Conservation (phyloP, 164 flowering plant genomes). For the Vitis amurensis region DNA sequence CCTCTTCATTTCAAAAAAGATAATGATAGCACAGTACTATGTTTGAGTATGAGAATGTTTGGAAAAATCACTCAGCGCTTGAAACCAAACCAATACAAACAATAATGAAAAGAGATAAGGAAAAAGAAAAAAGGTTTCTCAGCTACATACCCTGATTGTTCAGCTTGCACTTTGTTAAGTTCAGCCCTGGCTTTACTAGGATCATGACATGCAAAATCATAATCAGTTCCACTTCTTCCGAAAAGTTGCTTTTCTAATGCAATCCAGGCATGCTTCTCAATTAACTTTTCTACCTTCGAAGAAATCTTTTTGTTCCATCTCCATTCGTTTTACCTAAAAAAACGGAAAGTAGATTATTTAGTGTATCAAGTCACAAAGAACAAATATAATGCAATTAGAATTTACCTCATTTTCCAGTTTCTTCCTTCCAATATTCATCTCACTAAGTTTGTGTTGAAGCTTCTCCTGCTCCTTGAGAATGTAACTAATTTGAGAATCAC, state of each 20-base stretch:
- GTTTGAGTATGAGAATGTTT: neutral
- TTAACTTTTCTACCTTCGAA: conserved; percentile 73
- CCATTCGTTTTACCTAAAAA: conserved; percentile 83
- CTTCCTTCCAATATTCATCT: conserved; percentile 78
- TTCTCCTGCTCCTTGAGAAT: conserved; percentile 78
- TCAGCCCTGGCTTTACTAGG: conserved; percentile 74
- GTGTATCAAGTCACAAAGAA: neutral
- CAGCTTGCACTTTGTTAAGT: conserved; percentile 78
- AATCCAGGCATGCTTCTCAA: conserved; percentile 95
- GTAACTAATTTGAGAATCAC: conserved; percentile 76
- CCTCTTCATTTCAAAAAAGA: neutral
- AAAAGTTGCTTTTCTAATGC: conserved; percentile 85
- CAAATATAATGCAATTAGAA: neutral
- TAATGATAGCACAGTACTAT: neutral
- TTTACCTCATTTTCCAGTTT: conserved; percentile 92
- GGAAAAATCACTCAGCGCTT: neutral
- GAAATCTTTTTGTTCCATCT: conserved; percentile 89
- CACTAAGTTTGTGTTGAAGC: conserved; percentile 68
- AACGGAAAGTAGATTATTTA: neutral
- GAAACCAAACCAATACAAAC: neutral
- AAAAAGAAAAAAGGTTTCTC: neutral
- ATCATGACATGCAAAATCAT: conserved; percentile 82
- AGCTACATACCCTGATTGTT: conserved; percentile 68
- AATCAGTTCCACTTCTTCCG: conserved; percentile 90
- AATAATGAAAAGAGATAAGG: neutral